phyloP scores from a whole-genome alignment of 176 grass and related monocot genomes.

The Themeda triandra region DNA sequence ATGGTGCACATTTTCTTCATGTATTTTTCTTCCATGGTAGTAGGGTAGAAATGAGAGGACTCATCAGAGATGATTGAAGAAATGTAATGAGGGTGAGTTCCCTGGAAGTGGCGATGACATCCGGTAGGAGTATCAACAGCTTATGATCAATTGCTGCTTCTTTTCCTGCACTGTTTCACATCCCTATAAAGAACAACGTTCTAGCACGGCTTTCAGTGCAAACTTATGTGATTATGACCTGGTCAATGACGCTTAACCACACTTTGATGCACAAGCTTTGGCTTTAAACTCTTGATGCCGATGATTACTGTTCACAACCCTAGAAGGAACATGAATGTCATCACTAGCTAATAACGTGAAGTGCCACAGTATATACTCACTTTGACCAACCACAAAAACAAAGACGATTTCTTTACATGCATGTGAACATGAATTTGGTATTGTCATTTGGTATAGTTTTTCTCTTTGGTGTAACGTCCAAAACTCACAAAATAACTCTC shows the following conservation, averaged over 20 bases:
- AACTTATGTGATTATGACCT: conserved; percentile 46
- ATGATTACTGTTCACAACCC: conserved; percentile 29
- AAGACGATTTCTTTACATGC: background rate
- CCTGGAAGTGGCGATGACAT: conserved; percentile 9
- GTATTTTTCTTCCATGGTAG: background rate
- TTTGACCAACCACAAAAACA: background rate
- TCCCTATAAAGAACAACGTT: conserved; percentile 40
- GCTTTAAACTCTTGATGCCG: conserved; percentile 13
- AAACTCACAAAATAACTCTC: background rate
- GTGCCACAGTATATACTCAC: background rate
- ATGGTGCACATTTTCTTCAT: background rate
- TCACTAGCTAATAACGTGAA: background rate
- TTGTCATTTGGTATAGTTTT: background rate
- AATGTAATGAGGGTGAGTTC: background rate
- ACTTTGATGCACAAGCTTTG: conserved; percentile 38
- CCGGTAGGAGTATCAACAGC: background rate
- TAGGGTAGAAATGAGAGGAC: background rate
- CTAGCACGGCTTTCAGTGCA: conserved; percentile 52
- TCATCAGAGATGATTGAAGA: background rate
- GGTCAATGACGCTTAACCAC: conserved; percentile 53
- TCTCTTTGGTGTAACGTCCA: background rate
- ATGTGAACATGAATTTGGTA: background rate
- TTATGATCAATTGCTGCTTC: background rate
- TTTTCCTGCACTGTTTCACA: conserved; percentile 31
- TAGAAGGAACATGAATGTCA: background rate